Conservation (phyloP, 1,284 basidiomycete genomes). For the Cryptococcus sp. region DNA sequence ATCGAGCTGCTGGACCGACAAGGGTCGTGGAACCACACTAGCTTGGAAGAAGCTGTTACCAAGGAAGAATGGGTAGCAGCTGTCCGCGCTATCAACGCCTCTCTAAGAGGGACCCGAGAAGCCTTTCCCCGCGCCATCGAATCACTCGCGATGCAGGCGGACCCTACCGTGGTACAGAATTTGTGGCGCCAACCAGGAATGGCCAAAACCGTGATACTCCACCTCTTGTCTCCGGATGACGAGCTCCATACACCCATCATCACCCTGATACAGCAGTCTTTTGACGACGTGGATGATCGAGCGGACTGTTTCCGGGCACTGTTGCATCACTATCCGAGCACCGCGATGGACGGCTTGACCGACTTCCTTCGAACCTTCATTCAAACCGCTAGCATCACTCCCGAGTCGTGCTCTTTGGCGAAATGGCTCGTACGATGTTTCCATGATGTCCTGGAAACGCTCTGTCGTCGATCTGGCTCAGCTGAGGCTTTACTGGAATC, state of each 20-base stretch:
- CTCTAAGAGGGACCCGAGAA: conserved; percentile 60
- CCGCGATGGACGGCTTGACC: conserved; percentile 68
- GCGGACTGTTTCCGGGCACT: conserved; percentile 80
- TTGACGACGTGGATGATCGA: conserved; percentile 82
- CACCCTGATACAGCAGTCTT: conserved; percentile 73
- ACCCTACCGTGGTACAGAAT: conserved; percentile 57
- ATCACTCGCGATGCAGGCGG: conserved; percentile 61
- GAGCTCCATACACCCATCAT: conserved; percentile 72
- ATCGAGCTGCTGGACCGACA: conserved; percentile 61
- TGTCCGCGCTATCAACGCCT: conserved; percentile 59
- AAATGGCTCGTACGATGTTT: conserved; percentile 86
- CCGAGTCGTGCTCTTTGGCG: conserved; percentile 81
- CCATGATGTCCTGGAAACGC: conserved; percentile 82
- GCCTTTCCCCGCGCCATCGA: conserved; percentile 67
- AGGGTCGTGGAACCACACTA: conserved; percentile 46
- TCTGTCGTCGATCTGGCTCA: conserved; percentile 67
- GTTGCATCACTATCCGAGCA: conserved; percentile 64
- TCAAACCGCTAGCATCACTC: conserved; percentile 63
- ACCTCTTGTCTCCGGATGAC: conserved; percentile 79
- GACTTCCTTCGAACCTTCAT: conserved; percentile 68
- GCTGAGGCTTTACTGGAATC: conserved; percentile 42
- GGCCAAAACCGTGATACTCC: conserved; percentile 62
- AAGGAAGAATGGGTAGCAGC: conserved; percentile 44
- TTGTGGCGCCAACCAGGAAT: conserved; percentile 58
- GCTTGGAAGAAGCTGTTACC: conserved; percentile 38